These are phyloP conservation scores for Epichloe aotearoae DNA, from an alignment of 2,329 filamentous ascomycete species.

Conservation along the genomic window DNA sequence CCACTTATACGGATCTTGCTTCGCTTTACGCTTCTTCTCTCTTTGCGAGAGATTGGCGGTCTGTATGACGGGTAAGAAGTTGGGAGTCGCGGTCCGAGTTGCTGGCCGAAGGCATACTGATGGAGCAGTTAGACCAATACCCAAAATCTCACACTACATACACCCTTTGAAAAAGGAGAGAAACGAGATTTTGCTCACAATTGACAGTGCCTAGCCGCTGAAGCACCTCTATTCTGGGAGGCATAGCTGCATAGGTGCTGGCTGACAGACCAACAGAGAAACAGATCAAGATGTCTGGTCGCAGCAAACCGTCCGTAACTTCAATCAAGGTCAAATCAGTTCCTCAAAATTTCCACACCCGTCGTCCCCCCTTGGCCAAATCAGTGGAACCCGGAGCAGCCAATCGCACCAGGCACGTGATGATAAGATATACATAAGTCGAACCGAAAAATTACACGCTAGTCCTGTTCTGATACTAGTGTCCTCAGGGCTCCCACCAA, in stretches of 20 bases:
- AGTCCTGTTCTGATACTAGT: slow-evolving; percentile 14
- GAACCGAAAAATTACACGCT: slow-evolving; percentile 8
- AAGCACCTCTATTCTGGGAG: slow-evolving; percentile 50
- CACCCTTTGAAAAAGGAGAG: too few relatives aligned
- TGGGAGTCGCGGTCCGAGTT: slow-evolving; percentile 30
- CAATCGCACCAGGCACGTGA: slow-evolving; percentile 22
- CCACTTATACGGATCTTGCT: slow-evolving; percentile 70
- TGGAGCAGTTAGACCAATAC: neutral
- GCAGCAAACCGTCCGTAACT: neutral
- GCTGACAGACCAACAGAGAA: neutral
- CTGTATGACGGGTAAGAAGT: slow-evolving; percentile 46
- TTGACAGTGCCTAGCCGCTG: slow-evolving; percentile 46
- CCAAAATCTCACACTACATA: too few relatives aligned
- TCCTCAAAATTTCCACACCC: slow-evolving; percentile 22
- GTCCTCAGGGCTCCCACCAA: slow-evolving; percentile 21
- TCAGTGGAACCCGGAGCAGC: slow-evolving; percentile 1
- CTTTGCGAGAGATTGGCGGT: slow-evolving; percentile 49
- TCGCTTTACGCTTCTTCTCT: slow-evolving; percentile 51
- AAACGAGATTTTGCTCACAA: slow-evolving; percentile 31
- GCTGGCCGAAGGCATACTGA: slow-evolving; percentile 49
- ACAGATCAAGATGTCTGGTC: neutral
- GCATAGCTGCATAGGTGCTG: slow-evolving; percentile 36
- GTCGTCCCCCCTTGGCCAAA: neutral
- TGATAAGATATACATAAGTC: neutral
- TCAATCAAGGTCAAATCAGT: too few relatives aligned